Evolutionary conservation across 768 basidiomycete species (phyloP).

Genomic region (Leucogyrophana mollusca): DNA sequence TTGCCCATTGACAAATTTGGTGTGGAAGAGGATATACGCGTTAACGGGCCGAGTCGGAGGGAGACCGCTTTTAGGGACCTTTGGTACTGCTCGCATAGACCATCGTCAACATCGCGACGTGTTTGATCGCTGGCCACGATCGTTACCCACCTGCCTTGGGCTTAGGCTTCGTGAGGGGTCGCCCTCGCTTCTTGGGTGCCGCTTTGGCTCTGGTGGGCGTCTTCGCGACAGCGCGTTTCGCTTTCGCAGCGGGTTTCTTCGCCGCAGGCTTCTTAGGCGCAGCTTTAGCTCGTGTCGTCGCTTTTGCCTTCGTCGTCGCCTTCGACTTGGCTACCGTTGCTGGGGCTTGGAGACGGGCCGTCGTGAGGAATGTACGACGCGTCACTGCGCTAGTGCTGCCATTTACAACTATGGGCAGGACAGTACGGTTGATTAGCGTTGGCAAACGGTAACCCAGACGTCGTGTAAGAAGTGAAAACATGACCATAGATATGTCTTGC

Average conservation of each 20-base stretch:
- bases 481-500: slow-evolving; percentile 1
- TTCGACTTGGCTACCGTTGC: slow-evolving; percentile 2
- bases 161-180: too few relatives aligned
- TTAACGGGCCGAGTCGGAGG: slow-evolving; percentile 27
- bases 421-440: neutral
- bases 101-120: neutral
- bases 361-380: slow-evolving; percentile 26
- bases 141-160: neutral
- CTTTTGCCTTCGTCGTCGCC: slow-evolving; percentile 7
- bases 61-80: slow-evolving; percentile 16
- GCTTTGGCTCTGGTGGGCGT: slow-evolving; percentile 1
- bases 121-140: slow-evolving; percentile 6
- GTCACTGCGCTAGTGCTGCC: slow-evolving; percentile 5
- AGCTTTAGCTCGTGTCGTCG: neutral
- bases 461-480: slow-evolving; percentile 15
- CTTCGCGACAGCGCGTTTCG: slow-evolving; percentile 7
- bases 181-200: slow-evolving; percentile 6
- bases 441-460: slow-evolving; percentile 3
- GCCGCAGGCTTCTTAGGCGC: slow-evolving; percentile 5
- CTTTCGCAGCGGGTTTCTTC: slow-evolving; percentile 3
- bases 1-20: slow-evolving; percentile 10
- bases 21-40: slow-evolving; percentile 24
- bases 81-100: neutral
- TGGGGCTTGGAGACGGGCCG: slow-evolving; percentile 15
- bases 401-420: neutral